Percentiles rank a stretch among this genome's conserved stretches.
These are phyloP conservation scores for Pharnaceum exiguum DNA, from an alignment of 148 eudicot genomes.

Conservation along the genomic window DNA sequence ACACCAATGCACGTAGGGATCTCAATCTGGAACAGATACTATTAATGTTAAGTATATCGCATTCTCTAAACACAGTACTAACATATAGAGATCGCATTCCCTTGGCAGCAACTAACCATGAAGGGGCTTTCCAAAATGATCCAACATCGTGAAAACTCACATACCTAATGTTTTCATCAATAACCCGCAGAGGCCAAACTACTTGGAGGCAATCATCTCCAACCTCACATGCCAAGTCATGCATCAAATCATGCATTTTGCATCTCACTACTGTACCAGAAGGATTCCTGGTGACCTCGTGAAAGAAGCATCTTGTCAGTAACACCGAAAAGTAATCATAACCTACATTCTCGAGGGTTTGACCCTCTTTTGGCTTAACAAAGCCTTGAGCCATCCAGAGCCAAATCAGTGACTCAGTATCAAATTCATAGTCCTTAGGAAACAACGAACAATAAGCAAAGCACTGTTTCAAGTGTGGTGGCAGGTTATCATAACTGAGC, in stretches of 20 bases:
- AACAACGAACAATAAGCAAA: too few relatives aligned
- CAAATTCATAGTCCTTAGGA: too few relatives aligned
- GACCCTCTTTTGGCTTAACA: not conserved
- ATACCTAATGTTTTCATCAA: not conserved
- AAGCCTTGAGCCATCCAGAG: conserved; percentile 18
- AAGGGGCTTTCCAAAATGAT: not conserved
- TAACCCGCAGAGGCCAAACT: not conserved
- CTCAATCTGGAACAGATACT: not conserved
- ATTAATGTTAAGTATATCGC: not conserved
- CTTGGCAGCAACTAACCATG: not conserved
- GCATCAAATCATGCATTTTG: conserved; percentile 4
- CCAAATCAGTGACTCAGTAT: too few relatives aligned
- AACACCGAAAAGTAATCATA: not conserved
- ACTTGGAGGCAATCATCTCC: conserved; percentile 1
- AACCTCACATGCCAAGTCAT: conserved; percentile 6
- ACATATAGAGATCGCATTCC: not conserved
- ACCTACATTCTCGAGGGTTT: not conserved
- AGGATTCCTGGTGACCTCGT: not conserved
- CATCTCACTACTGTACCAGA: not conserved
- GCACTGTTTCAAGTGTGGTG: too few relatives aligned
- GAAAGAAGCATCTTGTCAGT: conserved; percentile 6
- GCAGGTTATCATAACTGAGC: too few relatives aligned
- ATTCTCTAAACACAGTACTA: too few relatives aligned
- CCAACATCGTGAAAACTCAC: not conserved
- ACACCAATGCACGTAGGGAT: not conserved